phyloP scores from a whole-genome alignment of 805 yeast genomes.

The Schizosaccharomyces japonicus region DNA sequence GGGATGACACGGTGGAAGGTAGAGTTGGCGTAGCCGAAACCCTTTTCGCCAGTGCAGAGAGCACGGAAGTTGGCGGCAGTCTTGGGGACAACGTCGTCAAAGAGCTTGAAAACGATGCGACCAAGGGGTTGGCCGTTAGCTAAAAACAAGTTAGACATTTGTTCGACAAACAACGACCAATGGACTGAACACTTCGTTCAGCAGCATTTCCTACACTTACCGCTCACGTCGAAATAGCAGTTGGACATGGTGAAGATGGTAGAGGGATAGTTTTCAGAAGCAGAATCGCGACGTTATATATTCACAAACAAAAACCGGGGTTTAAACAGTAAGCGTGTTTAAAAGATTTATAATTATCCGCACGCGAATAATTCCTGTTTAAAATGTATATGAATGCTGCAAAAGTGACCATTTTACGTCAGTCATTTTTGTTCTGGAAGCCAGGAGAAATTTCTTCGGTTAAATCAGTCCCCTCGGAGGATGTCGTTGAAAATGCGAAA shows the following conservation, averaged over 20 bases:
- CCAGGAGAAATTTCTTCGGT: no score
- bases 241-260: conserved; percentile 2
- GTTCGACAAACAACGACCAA: not conserved
- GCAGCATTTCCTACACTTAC: not conserved
- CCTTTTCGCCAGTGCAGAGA: conserved; percentile 82
- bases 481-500: no score
- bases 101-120: conserved; percentile 66
- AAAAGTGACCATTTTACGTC: no score
- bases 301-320: no score
- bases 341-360: no score
- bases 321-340: no score
- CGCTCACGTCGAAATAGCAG: conserved; percentile 1
- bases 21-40: conserved; percentile 66
- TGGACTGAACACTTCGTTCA: no score
- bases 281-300: no score
- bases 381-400: no score
- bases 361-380: no score
- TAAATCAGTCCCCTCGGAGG: no score
- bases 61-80: conserved; percentile 93
- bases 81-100: conserved; percentile 81
- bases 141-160: not conserved
- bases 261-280: not conserved
- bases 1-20: conserved; percentile 71
- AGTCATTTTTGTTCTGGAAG: no score
- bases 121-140: conserved; percentile 37